Conservation (phyloP, 2,329 filamentous ascomycete genomes). For the Phialemonium atrogriseum region DNA sequence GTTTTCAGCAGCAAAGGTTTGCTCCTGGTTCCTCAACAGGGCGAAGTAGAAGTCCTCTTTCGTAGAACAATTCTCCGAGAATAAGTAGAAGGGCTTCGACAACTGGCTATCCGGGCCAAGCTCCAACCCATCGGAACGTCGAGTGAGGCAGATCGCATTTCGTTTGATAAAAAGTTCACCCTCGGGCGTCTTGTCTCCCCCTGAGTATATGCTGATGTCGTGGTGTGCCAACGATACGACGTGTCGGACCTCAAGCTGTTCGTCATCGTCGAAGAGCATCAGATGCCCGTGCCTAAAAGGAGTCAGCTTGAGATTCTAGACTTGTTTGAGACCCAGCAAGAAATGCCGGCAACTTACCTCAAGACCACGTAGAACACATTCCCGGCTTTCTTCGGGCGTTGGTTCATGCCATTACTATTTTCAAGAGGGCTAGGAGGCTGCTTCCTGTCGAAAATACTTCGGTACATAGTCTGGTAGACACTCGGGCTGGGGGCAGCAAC, state of each 20-base stretch:
- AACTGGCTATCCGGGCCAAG: conserved; percentile 44
- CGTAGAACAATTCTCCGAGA: conserved; percentile 89
- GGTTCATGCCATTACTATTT: conserved; percentile 36
- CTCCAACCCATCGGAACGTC: conserved; percentile 49
- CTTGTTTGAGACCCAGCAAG: background rate
- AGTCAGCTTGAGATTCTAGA: conserved; percentile 7
- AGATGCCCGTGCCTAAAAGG: conserved; percentile 72
- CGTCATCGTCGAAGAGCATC: conserved; percentile 94
- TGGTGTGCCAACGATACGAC: conserved; percentile 91
- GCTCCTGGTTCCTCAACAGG: conserved; percentile 74
- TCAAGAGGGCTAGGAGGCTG: conserved; percentile 37
- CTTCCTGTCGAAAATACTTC: conserved; percentile 87
- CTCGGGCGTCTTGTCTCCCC: conserved; percentile 70
- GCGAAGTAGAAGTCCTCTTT: conserved; percentile 99
- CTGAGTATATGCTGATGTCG: conserved; percentile 75
- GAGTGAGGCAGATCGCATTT: conserved; percentile 76
- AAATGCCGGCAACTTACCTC: conserved; percentile 45
- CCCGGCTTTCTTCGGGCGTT: conserved; percentile 56
- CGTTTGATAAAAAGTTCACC: conserved; percentile 94
- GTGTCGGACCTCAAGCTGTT: conserved; percentile 91
- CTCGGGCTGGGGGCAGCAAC: conserved; percentile 78
- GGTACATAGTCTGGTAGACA: conserved; percentile 97
- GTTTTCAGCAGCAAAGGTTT: conserved; percentile 46
- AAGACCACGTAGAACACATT: conserved; percentile 93
- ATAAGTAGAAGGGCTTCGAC: conserved; percentile 84